Evolutionary conservation across 371 early-diverging fungal genomes (phyloP).

Genomic region (Saksenaea oblongispora): DNA sequence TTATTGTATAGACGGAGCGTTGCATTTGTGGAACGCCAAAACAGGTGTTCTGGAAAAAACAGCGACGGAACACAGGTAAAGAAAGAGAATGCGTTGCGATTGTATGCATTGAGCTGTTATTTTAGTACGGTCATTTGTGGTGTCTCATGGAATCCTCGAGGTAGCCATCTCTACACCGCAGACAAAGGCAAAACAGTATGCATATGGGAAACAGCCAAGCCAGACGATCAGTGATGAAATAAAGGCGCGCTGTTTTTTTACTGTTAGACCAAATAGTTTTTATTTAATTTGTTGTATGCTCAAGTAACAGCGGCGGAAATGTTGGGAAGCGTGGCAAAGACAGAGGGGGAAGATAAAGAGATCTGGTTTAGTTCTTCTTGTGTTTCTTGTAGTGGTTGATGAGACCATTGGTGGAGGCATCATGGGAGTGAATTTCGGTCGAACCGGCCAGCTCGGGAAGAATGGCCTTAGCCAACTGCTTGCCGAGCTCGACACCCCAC

Average conservation of each 20-base stretch:
- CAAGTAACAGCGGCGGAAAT: background rate
- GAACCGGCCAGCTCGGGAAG: slow-evolving; percentile 77
- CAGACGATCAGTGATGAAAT: background rate
- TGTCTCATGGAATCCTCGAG: slow-evolving; percentile 68
- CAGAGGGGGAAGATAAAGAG: background rate
- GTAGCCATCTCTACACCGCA: slow-evolving; percentile 67
- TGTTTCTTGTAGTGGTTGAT: slow-evolving; percentile 84
- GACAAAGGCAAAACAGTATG: slow-evolving; percentile 71
- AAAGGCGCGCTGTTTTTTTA: background rate
- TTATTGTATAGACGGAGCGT: slow-evolving; percentile 62
- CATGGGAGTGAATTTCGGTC: slow-evolving; percentile 71
- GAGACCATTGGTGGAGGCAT: slow-evolving; percentile 91
- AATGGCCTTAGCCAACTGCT: slow-evolving; percentile 97
- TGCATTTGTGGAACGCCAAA: slow-evolving; percentile 77
- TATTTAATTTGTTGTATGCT: background rate
- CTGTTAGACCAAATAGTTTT: background rate
- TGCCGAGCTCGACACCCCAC: slow-evolving; percentile 99
- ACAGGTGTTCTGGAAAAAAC: slow-evolving; percentile 52
- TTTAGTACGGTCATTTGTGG: slow-evolving; percentile 53
- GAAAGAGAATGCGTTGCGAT: slow-evolving; percentile 6
- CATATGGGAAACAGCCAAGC: slow-evolving; percentile 54
- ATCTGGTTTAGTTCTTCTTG: slow-evolving; percentile 40
- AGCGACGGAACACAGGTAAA: slow-evolving; percentile 58
- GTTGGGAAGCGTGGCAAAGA: background rate
- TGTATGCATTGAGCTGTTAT: slow-evolving; percentile 6